phyloP scores from a whole-genome alignment of 1,284 basidiomycete species.

The Ustilago curta region DNA sequence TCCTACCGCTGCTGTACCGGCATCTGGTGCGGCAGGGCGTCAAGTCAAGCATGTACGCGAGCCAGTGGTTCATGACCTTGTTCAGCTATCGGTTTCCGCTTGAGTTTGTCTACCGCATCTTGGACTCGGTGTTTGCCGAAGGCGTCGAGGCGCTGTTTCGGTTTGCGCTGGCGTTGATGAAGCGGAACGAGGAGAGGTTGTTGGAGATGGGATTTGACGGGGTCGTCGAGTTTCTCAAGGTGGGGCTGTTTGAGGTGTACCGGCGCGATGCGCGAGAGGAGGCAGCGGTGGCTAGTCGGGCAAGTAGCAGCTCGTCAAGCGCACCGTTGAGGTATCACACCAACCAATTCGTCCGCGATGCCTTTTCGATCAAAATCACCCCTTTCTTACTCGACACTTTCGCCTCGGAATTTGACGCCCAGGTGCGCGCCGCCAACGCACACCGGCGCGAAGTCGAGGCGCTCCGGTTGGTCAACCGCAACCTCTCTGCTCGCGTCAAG shows the following conservation, averaged over 20 bases:
- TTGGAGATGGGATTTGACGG: slow-evolving; percentile 60
- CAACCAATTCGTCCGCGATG: slow-evolving; percentile 62
- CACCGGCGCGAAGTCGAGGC: slow-evolving; percentile 65
- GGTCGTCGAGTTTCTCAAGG: slow-evolving; percentile 59
- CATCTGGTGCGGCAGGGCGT: slow-evolving; percentile 93
- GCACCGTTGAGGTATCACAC: slow-evolving; percentile 21
- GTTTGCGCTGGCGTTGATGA: slow-evolving; percentile 87
- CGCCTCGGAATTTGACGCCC: slow-evolving; percentile 64
- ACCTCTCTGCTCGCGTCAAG: slow-evolving; percentile 59
- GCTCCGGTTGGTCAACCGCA: slow-evolving; percentile 64
- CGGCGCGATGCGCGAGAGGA: slow-evolving; percentile 7
- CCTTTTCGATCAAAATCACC: slow-evolving; percentile 63
- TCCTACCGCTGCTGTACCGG: slow-evolving; percentile 87
- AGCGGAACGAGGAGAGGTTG: slow-evolving; percentile 81
- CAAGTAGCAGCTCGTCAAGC: background rate
- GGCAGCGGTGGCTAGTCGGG: background rate
- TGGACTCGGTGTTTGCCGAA: slow-evolving; percentile 93
- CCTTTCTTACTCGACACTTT: slow-evolving; percentile 61
- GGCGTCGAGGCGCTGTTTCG: slow-evolving; percentile 97
- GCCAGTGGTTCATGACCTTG: slow-evolving; percentile 93
- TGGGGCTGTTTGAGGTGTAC: slow-evolving; percentile 61
- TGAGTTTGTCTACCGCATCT: slow-evolving; percentile 92
- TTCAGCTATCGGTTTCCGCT: slow-evolving; percentile 82
- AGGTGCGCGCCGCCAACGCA: slow-evolving; percentile 61
- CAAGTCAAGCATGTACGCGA: slow-evolving; percentile 88